Evolutionary conservation across 2,329 filamentous ascomycete species (phyloP).

Genomic region (Sclerotiophoma versabilis): DNA sequence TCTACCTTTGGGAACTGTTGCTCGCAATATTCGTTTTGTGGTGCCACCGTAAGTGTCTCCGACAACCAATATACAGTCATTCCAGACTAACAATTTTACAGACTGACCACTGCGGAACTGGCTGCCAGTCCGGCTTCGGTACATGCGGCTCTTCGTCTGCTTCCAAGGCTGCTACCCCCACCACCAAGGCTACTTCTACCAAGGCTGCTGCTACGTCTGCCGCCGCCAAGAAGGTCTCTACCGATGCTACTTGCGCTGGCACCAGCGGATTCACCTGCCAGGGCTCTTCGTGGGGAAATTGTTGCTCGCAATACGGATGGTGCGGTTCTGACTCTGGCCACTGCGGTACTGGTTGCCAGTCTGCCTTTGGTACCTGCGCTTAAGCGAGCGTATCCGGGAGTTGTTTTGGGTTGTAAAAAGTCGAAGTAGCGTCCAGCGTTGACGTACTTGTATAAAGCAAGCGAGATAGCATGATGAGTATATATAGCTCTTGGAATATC

Average conservation of each 20-base stretch:
- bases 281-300: slow-evolving; percentile 54
- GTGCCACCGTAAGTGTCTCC: slow-evolving; percentile 21
- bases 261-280: slow-evolving; percentile 46
- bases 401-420: slow-evolving; percentile 9
- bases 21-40: slow-evolving; percentile 53
- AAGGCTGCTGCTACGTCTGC: slow-evolving; percentile 8
- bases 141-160: slow-evolving; percentile 28
- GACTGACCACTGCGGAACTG: slow-evolving; percentile 36
- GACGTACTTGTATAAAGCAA: slow-evolving; percentile 17
- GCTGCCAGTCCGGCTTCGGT: slow-evolving; percentile 45
- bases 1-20: slow-evolving; percentile 54
- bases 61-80: too few relatives aligned
- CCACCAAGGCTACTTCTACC: slow-evolving; percentile 11
- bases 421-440: slow-evolving; percentile 15
- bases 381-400: neutral
- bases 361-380: slow-evolving; percentile 41
- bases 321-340: slow-evolving; percentile 46
- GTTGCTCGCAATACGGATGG: slow-evolving; percentile 53
- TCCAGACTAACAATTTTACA: neutral
- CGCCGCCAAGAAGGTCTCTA: slow-evolving; percentile 28
- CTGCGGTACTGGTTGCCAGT: slow-evolving; percentile 43
- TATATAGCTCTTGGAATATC: slow-evolving; percentile 6
- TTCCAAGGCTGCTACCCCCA: slow-evolving; percentile 3
- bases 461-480: slow-evolving; percentile 11
- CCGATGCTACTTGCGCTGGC: slow-evolving; percentile 37